phyloP scores from a whole-genome alignment of 2,329 filamentous ascomycete species.

The Daldinia sp. region DNA sequence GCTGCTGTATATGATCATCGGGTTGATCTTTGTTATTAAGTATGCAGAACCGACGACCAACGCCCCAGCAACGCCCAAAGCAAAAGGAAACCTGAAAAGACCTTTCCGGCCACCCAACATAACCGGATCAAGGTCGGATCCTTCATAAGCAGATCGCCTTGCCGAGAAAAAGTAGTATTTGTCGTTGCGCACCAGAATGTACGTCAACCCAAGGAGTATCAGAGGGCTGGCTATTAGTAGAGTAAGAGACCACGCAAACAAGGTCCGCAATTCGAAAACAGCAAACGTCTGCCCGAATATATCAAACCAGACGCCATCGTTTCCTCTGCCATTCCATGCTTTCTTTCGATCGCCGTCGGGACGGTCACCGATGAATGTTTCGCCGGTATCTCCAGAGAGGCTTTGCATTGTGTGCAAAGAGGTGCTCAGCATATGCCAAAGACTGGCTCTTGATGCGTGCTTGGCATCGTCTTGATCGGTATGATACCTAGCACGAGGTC shows the following conservation, averaged over 20 bases:
- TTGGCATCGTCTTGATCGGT: slow-evolving; percentile 87
- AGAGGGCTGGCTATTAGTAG: slow-evolving; percentile 84
- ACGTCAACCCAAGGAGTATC: slow-evolving; percentile 75
- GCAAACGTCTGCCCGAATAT: slow-evolving; percentile 84
- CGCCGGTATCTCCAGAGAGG: slow-evolving; percentile 76
- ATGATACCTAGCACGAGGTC: slow-evolving; percentile 88
- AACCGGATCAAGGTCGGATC: slow-evolving; percentile 72
- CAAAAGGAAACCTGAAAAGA: slow-evolving; percentile 84
- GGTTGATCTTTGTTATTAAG: slow-evolving; percentile 84
- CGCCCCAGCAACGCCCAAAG: slow-evolving; percentile 74
- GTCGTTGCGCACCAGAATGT: slow-evolving; percentile 76
- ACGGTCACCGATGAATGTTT: slow-evolving; percentile 68
- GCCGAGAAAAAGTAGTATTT: slow-evolving; percentile 91
- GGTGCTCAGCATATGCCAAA: slow-evolving; percentile 97
- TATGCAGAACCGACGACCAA: slow-evolving; percentile 80
- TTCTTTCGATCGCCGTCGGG: slow-evolving; percentile 68
- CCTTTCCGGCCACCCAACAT: slow-evolving; percentile 81
- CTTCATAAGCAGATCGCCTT: slow-evolving; percentile 65
- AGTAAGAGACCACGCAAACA: slow-evolving; percentile 90
- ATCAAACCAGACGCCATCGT: slow-evolving; percentile 91
- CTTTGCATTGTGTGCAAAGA: slow-evolving; percentile 79
- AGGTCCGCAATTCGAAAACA: slow-evolving; percentile 80
- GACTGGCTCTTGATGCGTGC: slow-evolving; percentile 75
- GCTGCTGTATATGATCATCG: slow-evolving; percentile 90
- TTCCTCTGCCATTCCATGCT: slow-evolving; percentile 74